Evolutionary conservation across 2,329 filamentous ascomycete species (phyloP).

Genomic region (Aspergillus glaucus): DNA sequence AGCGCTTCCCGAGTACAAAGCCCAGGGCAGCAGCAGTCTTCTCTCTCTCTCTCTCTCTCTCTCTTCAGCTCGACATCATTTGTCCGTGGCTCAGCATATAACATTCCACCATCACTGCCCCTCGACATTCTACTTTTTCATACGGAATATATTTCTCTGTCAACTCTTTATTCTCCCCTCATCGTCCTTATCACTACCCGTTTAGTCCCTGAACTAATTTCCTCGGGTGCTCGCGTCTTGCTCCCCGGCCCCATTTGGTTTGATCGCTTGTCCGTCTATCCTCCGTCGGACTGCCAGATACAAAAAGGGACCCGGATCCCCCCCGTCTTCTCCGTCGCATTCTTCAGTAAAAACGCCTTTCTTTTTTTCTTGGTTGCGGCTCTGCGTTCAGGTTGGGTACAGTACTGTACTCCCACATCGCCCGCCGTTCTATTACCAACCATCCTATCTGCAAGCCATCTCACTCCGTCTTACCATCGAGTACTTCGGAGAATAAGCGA

Average conservation of each 20-base stretch:
- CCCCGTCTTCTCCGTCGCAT: not conserved
- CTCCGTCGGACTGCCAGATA: not conserved
- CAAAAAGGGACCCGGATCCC: not conserved
- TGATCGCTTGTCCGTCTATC: not conserved
- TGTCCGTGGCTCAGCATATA: not conserved
- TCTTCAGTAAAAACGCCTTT: not conserved
- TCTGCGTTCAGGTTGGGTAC: too few species aligned
- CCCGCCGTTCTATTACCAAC: too few species aligned
- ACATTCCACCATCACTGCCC: not conserved
- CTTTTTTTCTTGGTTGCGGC: not conserved
- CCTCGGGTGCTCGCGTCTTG: not conserved
- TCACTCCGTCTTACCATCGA: not conserved
- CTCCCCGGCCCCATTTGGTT: not conserved
- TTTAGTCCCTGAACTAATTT: not conserved
- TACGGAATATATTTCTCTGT: not conserved
- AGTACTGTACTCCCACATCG: too few species aligned
- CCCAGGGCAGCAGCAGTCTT: not conserved
- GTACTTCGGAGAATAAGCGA: not conserved
- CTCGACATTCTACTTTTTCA: not conserved
- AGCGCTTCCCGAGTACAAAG: not conserved
- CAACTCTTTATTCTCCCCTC: not conserved
- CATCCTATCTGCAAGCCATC: not conserved
- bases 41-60: not conserved
- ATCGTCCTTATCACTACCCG: not conserved
- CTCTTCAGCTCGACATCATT: not conserved